Evolutionary conservation across 495 filamentous ascomycete species (phyloP), one percentile per base, ranked within the genome.

Genomic region (Aspergillus avenaceus): DNA sequence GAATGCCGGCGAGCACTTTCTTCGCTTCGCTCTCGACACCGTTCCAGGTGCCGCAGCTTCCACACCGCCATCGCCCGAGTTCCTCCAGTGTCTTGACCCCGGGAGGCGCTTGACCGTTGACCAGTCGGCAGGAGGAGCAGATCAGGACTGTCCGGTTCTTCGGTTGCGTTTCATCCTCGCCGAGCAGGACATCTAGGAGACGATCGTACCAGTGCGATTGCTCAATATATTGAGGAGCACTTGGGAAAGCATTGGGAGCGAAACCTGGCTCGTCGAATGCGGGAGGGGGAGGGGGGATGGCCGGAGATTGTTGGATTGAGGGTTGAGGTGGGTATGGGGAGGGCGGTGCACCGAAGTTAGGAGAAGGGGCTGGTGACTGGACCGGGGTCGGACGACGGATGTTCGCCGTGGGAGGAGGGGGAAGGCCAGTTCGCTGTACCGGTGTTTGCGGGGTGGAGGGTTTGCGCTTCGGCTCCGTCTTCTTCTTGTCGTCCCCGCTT

Each of bases 91-190:
- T 81, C 59, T 82, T 86, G 3, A 86, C 82, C 2, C 95, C 93
- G 0, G 93, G 93, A 9, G 93, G 92, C 2, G 95, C 93, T 60
- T 96, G 92, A 3, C 93, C 93, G 61, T 99, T 99, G 26, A 99
- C 92, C 8, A 97, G 79, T 22, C 89, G 77, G 62, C 93, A 99
- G 18, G 78, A 72, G 18, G 63, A 53, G 70, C 93, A 99, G 43
- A 99, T 93, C 58, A 99, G 67, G 22, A 85, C 93, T 44, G 95
- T 81, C 5, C 93, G 82, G 69, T 97, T 96, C 67, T 88, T 92
- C 0, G 95, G 82, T 22, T 87, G 84, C 31, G 87, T 92, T 69
- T 99, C 93, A 56, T 99, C 93, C 66, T 99, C 93, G 19, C 93
- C 93, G 0, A 99, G 75, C 25, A 99, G 78, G 5, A 95, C 83